Evolutionary conservation across 139 green algal genomes (phyloP).

Genomic region (Chlamydomonas schloesseri): DNA sequence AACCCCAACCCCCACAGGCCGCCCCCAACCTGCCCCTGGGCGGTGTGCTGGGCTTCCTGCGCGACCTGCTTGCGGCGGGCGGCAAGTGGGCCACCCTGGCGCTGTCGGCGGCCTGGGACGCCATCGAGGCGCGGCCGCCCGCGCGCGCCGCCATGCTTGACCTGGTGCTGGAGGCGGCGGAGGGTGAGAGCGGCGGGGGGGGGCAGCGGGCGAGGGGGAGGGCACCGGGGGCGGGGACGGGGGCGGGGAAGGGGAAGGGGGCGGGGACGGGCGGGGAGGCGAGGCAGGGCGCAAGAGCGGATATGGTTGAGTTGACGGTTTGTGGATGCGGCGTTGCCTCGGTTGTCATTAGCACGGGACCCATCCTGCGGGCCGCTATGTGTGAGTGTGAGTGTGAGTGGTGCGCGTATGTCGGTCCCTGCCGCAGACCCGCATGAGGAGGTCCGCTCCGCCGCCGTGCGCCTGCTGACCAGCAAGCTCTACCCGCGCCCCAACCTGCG

Average conservation of each 20-base stretch:
- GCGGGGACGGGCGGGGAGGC: neutral
- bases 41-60: constrained; percentile 57
- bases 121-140: constrained; percentile 66
- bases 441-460: constrained; percentile 65
- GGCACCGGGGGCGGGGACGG: neutral
- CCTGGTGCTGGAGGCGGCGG: constrained; percentile 63
- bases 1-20: constrained; percentile 51
- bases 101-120: constrained; percentile 54
- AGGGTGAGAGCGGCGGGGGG: neutral
- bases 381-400: too few species aligned
- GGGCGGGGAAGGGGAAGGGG: neutral
- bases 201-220: too few species aligned
- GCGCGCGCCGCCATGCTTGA: constrained; percentile 52
- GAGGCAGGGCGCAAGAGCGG: too few species aligned
- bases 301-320: too few species aligned
- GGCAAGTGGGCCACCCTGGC: constrained; percentile 69
- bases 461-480: constrained; percentile 73
- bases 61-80: constrained; percentile 40
- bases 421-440: constrained; percentile 24
- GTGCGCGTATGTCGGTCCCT: too few species aligned
- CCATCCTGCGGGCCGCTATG: too few species aligned
- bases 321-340: too few species aligned
- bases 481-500: constrained; percentile 56
- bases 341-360: too few species aligned
- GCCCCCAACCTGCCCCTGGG: constrained; percentile 65